These are phyloP conservation scores for Ogataea ganodermae DNA, from an alignment of 805 yeast species.

Conservation along the genomic window DNA sequence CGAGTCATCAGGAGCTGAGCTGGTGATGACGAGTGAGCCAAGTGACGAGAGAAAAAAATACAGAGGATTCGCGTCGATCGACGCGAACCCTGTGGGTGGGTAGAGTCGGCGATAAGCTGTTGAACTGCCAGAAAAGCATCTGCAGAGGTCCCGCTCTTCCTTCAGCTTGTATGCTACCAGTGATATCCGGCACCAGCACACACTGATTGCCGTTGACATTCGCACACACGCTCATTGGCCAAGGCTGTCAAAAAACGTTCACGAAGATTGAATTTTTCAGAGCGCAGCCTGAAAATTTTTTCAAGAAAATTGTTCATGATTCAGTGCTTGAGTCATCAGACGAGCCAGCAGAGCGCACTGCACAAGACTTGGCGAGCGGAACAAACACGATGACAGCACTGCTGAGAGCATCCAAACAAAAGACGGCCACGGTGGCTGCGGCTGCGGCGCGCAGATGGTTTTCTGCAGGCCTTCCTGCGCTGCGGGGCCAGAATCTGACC, in stretches of 20 bases:
- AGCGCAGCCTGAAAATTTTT: conserved; percentile 4
- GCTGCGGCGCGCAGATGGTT: conserved; percentile 16
- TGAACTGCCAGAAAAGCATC: not conserved
- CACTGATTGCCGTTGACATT: no score
- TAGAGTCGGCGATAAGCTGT: not conserved
- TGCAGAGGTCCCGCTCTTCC: no score
- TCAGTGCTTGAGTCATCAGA: not conserved
- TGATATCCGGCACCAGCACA: no score
- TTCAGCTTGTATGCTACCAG: no score
- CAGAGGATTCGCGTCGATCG: conserved; percentile 4
- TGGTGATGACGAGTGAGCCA: not conserved
- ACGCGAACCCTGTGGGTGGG: not conserved
- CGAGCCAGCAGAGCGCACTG: conserved; percentile 1
- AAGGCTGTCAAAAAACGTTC: not conserved
- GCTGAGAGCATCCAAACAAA: conserved; percentile 4
- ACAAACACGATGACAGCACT: not conserved
- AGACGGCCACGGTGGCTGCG: not conserved
- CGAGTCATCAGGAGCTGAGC: not conserved
- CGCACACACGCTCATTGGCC: conserved; percentile 4
- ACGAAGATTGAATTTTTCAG: conserved; percentile 1
- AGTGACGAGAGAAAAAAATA: no score
- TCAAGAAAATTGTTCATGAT: not conserved
- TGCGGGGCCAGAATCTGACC: conserved; percentile 77
- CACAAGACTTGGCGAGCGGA: not conserved
- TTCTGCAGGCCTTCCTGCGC: conserved; percentile 18